Evolutionary conservation across 768 basidiomycete species (phyloP).

Genomic region (Lepiota brunneoincarnata): DNA sequence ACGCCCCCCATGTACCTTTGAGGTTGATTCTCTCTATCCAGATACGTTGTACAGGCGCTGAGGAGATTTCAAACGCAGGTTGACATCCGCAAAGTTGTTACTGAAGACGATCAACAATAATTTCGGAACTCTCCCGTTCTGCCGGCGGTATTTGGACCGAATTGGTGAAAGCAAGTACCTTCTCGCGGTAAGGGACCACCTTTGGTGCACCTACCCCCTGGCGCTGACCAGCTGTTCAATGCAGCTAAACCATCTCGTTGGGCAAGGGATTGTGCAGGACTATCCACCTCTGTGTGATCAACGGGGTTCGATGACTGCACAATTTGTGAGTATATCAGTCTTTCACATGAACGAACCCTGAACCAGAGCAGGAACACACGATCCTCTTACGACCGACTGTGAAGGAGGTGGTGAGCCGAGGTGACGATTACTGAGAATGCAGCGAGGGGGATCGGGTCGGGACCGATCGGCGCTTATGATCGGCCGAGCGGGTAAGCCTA

Average conservation of each 20-base stretch:
- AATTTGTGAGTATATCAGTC: constrained; percentile 57
- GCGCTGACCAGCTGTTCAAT: constrained; percentile 1
- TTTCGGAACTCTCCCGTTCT: constrained; percentile 95
- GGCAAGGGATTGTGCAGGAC: constrained; percentile 83
- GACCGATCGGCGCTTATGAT: constrained; percentile 2
- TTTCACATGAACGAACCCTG: constrained; percentile 1
- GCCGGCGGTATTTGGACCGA: constrained; percentile 92
- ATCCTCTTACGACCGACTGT: constrained; percentile 81
- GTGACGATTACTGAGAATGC: constrained; percentile 67
- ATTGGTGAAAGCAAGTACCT: constrained; percentile 91
- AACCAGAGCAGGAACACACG: constrained; percentile 67
- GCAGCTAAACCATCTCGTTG: constrained; percentile 87
- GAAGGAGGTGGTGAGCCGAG: constrained; percentile 83
- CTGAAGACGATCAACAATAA: constrained; percentile 86
- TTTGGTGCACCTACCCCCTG: neutral
- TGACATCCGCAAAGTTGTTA: constrained; percentile 82
- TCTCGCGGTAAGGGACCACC: constrained; percentile 62
- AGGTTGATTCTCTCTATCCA: constrained; percentile 45
- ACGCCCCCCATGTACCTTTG: constrained; percentile 71
- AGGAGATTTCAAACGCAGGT: constrained; percentile 35
- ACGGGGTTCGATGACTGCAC: constrained; percentile 88
- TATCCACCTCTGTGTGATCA: constrained; percentile 93
- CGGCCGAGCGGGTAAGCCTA: constrained; percentile 9
- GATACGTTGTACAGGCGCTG: constrained; percentile 2
- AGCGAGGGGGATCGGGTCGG: constrained; percentile 17